Base-by-base conservation (phyloP, 2,329 filamentous ascomycete species). In the Arthrobotrys musiformis region DNA sequence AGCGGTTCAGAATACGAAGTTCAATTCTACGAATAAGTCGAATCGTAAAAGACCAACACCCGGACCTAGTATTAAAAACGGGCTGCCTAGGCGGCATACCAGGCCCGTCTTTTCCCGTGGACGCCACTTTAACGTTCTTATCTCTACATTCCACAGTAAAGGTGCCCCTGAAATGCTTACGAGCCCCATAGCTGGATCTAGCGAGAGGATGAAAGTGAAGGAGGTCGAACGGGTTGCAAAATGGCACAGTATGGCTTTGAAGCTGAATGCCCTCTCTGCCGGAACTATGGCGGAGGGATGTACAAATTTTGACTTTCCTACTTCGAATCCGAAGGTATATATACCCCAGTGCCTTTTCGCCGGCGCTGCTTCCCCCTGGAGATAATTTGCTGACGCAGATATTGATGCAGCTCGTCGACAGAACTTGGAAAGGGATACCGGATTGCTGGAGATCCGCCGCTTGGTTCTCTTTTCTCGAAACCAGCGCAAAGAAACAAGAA, bases 371-470 rank as follows among this genome's bases (percentile, higher is more conserved):
- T 13, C 15, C 17, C 9, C 1, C 13, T 13, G 2, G 4, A 24
- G 4, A 4, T 15, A 6, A 58, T 17, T 13, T 13, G 5, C 60
- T 76, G 5, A 69, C 42, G 1, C 19, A 2, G 4, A 1, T 5
- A 30, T 6, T 24, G n/a, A 7, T 19, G 17, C 40, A 97, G 83
- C 86, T 99, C 48, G 90, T 97, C 73, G 91, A 94, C 79, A 89
- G 95, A 69, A 96, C 93, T 0, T 99, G 95, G 95, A 99, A 99
- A 83, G 95, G 95, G 30, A 97, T 99, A 79, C 95, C 95, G 0
- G 95, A 99, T 84, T 90, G 93, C 79, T 99, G 95, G 95, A 91
- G 95, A 62, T 89, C 91, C 33, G 91, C 93, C 0, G 95, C 94
- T 1, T 99, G 95, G 95, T 94, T 94, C 85, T 93, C 93, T 2